Base-by-base conservation (phyloP, 2,329 filamentous ascomycete genomes). In the Hypoxylon sp. region DNA sequence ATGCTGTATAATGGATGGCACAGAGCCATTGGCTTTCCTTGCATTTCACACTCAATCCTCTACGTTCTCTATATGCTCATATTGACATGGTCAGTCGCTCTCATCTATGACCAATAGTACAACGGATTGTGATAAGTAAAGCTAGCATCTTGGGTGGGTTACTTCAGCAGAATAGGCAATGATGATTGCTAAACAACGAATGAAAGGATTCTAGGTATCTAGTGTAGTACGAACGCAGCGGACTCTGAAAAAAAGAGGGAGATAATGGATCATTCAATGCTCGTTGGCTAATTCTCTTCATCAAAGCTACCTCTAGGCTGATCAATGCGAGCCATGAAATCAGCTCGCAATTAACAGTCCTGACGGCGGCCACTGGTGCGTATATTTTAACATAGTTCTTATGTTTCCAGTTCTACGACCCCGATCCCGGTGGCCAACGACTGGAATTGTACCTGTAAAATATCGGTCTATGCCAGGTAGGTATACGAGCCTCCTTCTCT, bases 401-500 rank as follows among this genome's bases (percentile, higher is more conserved):
- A 17, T 25, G 17, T 46, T 53, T n/a, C 41, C 28, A 43, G 38
- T 23, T 32, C 28, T 30, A 43, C 25, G 19, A 23, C 5, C 21
- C 21, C 6, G 21, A 58, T n/a, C 11, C 34, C 46, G 23, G 43
- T 41, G 30, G 30, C 38, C 25, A 50, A 69, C 38, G 32, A 38
- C 53, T 19, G 36, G 41, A 48, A 17, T 41, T 45, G 5, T 19
- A 45, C 28, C 3, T 36, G 38, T 9, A 57, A 25, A 25, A 19
- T 14, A 59, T 19, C 1, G 3, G 30, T 64, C 66, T 81, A 93
- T 67, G 91, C 90, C 61, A 93, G 80, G 76, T 95, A 95, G 10
- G 83, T 86, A 78, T 94, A 94, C 41, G 83, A 80, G 58, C 89
- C 89, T 21, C 90, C 92, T 68, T 91, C 90, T 51, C 93, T 86